These are phyloP conservation scores for Vachellia pachyceras DNA, from an alignment of 306 rosid species.

Conservation along the genomic window DNA sequence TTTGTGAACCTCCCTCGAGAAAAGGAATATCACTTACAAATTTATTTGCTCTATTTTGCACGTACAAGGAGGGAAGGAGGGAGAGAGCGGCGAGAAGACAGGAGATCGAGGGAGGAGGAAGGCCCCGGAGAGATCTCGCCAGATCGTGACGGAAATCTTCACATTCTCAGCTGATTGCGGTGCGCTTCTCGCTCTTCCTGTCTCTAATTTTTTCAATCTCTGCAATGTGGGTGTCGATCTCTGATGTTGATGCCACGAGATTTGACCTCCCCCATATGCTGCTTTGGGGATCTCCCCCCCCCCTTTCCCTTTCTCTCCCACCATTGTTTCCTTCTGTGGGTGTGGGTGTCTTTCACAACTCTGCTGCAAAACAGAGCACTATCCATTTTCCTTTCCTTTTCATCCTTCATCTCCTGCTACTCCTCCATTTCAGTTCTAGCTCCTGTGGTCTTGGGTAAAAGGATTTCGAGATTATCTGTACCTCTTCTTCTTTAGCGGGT, in stretches of 20 bases:
- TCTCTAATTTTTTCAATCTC: slow-evolving; percentile 23
- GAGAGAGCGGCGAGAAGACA: not conserved
- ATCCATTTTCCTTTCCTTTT: not conserved
- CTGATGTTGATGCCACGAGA: slow-evolving; percentile 19
- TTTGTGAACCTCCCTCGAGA: slow-evolving; percentile 44
- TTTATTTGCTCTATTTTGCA: slow-evolving; percentile 48
- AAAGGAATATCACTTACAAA: slow-evolving; percentile 51
- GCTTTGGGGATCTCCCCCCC: slow-evolving; percentile 37
- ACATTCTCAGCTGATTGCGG: slow-evolving; percentile 43
- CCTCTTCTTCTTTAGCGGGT: slow-evolving; percentile 23
- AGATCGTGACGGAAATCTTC: slow-evolving; percentile 59
- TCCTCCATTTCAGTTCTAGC: not conserved
- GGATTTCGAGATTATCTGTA: not conserved
- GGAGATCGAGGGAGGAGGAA: slow-evolving; percentile 16
- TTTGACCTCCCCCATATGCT: slow-evolving; percentile 26
- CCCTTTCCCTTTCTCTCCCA: too few species aligned
- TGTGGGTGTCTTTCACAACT: not conserved
- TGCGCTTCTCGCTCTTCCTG: slow-evolving; percentile 27
- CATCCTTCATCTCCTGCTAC: slow-evolving; percentile 12
- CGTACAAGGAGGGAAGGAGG: slow-evolving; percentile 13
- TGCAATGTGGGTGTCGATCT: slow-evolving; percentile 55
- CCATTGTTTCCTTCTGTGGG: slow-evolving; percentile 24
- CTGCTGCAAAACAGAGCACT: not conserved
- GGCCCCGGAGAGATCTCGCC: slow-evolving; percentile 69
- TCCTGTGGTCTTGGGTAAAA: not conserved